These are phyloP conservation scores for Ammopiptanthus mongolicus DNA, from an alignment of 306 rosid genomes.

Conservation along the genomic window DNA sequence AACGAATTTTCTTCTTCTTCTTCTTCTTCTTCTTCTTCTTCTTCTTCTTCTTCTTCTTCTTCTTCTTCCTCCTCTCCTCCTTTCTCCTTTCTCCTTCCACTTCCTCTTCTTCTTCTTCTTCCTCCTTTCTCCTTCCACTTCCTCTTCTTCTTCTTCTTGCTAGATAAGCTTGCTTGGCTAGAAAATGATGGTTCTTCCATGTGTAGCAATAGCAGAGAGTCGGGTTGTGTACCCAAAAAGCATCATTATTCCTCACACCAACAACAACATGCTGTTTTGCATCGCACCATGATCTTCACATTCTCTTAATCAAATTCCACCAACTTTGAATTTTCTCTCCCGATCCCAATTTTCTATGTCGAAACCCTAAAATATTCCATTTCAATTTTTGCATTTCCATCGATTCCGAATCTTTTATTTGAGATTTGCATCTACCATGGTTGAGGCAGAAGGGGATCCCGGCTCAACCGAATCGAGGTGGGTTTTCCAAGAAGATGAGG, in stretches of 20 bases:
- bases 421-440: background rate
- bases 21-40: too few species aligned
- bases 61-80: too few species aligned
- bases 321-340: background rate
- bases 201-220: too few species aligned
- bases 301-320: background rate
- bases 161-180: too few species aligned
- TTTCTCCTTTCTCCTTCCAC: too few species aligned
- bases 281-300: background rate
- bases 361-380: constrained; percentile 21
- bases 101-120: too few species aligned
- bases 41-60: too few species aligned
- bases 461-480: constrained; percentile 38
- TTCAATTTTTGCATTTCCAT: background rate
- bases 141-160: too few species aligned
- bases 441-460: constrained; percentile 5
- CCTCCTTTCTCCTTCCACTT: too few species aligned
- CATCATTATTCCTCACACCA: background rate
- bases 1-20: too few species aligned
- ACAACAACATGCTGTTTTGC: background rate
- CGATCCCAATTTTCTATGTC: background rate
- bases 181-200: too few species aligned
- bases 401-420: background rate
- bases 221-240: too few species aligned
- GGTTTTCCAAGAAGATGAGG: constrained; percentile 43